Percentiles rank a stretch among this genome's conserved stretches.
phyloP scores from a whole-genome alignment of 176 grass and related monocot species.

The Eragrostis nindensis region DNA sequence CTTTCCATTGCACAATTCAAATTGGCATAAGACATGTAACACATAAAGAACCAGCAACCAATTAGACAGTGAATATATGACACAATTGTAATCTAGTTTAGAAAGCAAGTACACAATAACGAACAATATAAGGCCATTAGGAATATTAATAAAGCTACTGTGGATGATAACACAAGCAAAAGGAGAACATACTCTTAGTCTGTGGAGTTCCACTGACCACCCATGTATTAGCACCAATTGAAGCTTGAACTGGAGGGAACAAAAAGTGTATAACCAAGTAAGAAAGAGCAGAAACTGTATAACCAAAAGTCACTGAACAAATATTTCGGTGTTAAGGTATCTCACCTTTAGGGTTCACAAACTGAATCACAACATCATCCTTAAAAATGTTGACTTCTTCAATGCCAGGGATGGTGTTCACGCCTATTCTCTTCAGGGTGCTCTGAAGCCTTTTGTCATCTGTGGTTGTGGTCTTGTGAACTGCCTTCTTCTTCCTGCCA shows the following conservation, averaged over 20 bases:
- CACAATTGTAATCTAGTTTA: not conserved
- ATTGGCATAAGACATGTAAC: not conserved
- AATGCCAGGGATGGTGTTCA: conserved; percentile 88
- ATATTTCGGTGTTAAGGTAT: not conserved
- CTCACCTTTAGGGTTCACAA: conserved; percentile 95
- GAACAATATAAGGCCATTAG: not conserved
- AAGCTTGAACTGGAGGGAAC: conserved; percentile 86
- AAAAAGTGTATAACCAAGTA: conserved; percentile 28
- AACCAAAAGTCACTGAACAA: not conserved
- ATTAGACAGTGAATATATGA: not conserved
- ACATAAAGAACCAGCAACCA: not conserved
- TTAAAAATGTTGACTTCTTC: conserved; percentile 99
- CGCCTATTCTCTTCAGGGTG: conserved; percentile 95
- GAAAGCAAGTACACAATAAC: not conserved
- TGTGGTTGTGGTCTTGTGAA: conserved; percentile 97
- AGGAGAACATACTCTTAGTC: conserved; percentile 79
- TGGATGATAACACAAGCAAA: conserved; percentile 11
- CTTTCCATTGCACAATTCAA: not conserved
- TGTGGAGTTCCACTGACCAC: conserved; percentile 97
- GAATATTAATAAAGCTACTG: not conserved
- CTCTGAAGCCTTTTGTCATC: conserved; percentile 99
- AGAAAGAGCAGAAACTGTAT: conserved; percentile 27
- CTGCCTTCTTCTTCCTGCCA: conserved; percentile 98
- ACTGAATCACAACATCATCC: conserved; percentile 97
- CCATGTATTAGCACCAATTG: conserved; percentile 96